phyloP scores from a whole-genome alignment of 495 filamentous ascomycete genomes.

The Staphylotrichum tortipilum region DNA sequence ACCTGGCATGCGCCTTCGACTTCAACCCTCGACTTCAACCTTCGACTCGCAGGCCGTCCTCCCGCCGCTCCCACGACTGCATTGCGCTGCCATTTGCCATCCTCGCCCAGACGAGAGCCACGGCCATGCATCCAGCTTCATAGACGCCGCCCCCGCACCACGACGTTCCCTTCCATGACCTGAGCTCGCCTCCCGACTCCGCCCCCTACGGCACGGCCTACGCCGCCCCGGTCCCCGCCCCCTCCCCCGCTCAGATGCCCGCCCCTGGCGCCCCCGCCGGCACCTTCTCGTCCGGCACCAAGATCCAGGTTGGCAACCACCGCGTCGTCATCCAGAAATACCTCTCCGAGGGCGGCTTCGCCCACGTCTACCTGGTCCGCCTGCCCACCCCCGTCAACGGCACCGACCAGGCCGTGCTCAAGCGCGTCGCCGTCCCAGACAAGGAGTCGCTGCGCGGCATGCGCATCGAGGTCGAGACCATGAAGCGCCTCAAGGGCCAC shows the following conservation, averaged over 20 bases:
- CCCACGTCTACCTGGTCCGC: slow-evolving; percentile 94
- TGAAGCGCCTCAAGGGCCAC: slow-evolving; percentile 98
- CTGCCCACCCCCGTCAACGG: slow-evolving; percentile 69
- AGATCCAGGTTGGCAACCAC: slow-evolving; percentile 89
- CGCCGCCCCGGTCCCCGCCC: slow-evolving; percentile 25
- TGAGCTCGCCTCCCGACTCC: slow-evolving; percentile 8
- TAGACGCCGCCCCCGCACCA: slow-evolving; percentile 4
- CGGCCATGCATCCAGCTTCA: slow-evolving; percentile 13
- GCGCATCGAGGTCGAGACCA: slow-evolving; percentile 98
- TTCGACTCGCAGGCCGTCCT: background rate
- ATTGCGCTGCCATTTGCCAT: background rate
- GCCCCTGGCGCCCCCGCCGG: slow-evolving; percentile 62
- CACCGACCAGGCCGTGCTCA: slow-evolving; percentile 79
- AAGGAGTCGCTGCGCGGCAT: slow-evolving; percentile 88
- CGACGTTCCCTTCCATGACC: slow-evolving; percentile 9
- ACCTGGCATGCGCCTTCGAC: slow-evolving; percentile 7
- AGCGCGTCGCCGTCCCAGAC: slow-evolving; percentile 95
- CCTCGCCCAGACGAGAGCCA: background rate
- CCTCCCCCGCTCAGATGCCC: too few relatives aligned
- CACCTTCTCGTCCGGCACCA: slow-evolving; percentile 87
- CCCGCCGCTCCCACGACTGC: background rate
- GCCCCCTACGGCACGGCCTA: slow-evolving; percentile 24
- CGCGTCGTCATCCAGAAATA: slow-evolving; percentile 96
- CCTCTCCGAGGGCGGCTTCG: slow-evolving; percentile 95
- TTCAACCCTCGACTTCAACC: slow-evolving; percentile 5